A percentile compares a stretch with the other conserved stretches of the same genome.
These are phyloP conservation scores for Sporisorium sorghi DNA, from an alignment of 1,284 basidiomycete species.

Conservation along the genomic window DNA sequence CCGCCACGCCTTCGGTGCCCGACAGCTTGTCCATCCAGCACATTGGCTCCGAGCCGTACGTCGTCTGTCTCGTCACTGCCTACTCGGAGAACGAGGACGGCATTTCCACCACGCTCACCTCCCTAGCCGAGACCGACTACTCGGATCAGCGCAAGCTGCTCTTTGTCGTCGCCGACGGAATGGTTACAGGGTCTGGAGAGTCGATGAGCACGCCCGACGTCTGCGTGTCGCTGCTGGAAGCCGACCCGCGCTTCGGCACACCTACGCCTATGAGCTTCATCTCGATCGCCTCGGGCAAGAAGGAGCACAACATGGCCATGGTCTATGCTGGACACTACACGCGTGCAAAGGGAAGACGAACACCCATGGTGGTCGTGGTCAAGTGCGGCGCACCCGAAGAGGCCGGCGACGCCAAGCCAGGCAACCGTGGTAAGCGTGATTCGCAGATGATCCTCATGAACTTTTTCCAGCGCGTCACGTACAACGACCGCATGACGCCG, in stretches of 20 bases:
- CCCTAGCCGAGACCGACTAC: slow-evolving; percentile 89
- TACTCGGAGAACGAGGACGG: slow-evolving; percentile 97
- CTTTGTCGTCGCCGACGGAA: slow-evolving; percentile 96
- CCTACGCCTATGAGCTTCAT: slow-evolving; percentile 94
- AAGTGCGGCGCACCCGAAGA: slow-evolving; percentile 89
- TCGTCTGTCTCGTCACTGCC: slow-evolving; percentile 94
- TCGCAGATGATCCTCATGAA: slow-evolving; percentile 99
- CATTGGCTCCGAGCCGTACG: slow-evolving; percentile 80
- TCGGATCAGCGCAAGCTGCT: slow-evolving; percentile 90
- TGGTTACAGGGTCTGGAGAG: slow-evolving; percentile 98
- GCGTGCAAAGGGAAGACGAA: slow-evolving; percentile 78
- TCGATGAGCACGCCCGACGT: slow-evolving; percentile 94
- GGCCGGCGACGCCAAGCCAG: slow-evolving; percentile 86
- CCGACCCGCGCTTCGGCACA: slow-evolving; percentile 94
- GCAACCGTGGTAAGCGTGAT: slow-evolving; percentile 98
- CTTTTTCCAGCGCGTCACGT: slow-evolving; percentile 98
- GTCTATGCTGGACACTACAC: slow-evolving; percentile 98
- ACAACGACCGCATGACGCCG: slow-evolving; percentile 97
- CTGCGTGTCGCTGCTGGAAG: slow-evolving; percentile 90
- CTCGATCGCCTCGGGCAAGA: slow-evolving; percentile 88
- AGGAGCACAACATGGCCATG: slow-evolving; percentile 94
- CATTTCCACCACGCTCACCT: slow-evolving; percentile 89
- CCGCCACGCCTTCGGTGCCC: slow-evolving; percentile 37
- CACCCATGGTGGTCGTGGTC: slow-evolving; percentile 94
- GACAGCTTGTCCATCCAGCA: slow-evolving; percentile 46